phyloP scores from a whole-genome alignment of 192 early-diverging fungal genomes.

The Chytriomyces sp. region DNA sequence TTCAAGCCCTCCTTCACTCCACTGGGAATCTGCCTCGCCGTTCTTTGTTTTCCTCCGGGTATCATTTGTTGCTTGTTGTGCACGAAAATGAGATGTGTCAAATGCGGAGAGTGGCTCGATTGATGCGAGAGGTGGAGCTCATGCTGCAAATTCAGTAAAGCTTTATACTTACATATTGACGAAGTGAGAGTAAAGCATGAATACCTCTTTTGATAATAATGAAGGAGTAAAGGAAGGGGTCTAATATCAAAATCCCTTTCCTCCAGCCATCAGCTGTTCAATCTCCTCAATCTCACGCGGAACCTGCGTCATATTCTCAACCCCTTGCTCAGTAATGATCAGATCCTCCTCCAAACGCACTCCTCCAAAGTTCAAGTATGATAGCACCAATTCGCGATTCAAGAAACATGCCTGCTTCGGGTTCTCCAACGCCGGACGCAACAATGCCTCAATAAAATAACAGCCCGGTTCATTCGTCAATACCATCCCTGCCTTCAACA shows the following conservation, averaged over 20 bases:
- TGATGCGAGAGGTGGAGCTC: too few relatives aligned
- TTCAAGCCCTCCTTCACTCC: too few relatives aligned
- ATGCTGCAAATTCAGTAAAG: too few relatives aligned
- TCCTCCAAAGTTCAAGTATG: constrained; percentile 78
- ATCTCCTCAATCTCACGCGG: constrained; percentile 74
- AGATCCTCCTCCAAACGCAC: constrained; percentile 93
- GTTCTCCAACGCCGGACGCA: constrained; percentile 53
- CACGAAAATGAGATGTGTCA: too few relatives aligned
- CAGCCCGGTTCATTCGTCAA: constrained; percentile 93
- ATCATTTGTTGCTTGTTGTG: too few relatives aligned
- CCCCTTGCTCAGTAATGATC: constrained; percentile 73
- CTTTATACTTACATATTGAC: too few relatives aligned
- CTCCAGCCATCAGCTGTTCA: constrained; percentile 58
- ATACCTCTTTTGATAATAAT: too few relatives aligned
- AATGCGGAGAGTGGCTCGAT: too few relatives aligned
- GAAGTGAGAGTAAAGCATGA: too few relatives aligned
- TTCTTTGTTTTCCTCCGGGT: too few relatives aligned
- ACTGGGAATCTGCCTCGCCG: too few relatives aligned
- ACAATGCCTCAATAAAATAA: constrained; percentile 86
- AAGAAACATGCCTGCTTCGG: constrained; percentile 63
- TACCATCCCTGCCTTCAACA: constrained; percentile 76
- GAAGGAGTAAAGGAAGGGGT: too few relatives aligned
- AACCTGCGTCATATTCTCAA: constrained; percentile 75
- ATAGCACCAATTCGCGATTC: constrained; percentile 68
- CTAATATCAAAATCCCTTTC: not conserved